Base-by-base conservation (phyloP, 345 rosid genomes). In the Aegle marmelos region DNA sequence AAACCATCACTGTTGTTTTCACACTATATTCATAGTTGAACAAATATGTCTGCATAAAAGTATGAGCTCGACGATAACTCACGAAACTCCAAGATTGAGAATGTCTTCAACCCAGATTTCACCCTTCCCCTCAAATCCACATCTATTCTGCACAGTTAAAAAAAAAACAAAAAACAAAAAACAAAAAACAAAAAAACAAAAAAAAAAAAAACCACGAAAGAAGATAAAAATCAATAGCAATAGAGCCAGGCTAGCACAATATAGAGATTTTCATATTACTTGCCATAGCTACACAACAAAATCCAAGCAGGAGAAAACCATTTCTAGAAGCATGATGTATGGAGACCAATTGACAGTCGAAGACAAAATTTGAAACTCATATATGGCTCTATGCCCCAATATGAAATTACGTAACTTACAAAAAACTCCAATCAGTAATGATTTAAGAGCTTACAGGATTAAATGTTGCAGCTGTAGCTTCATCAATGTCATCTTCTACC, bases 91-190 rank as follows among this genome's bases (percentile, higher is more conserved):
- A 54, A 93, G 97, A 82, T 95, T 91, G 76, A 95, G 99, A 88
- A 92, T 93, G 86, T 92, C 93, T 84, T 93, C 83, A 72, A 93
- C 97, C 98, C 98, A 95, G 78, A 95, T 89, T 81, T 95, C 99
- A 24, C 93, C 99, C 81, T 85, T 93, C 79, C 83, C 90, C 85
- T 92, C 94, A 45, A 93, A 95, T 72, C 98, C 97, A 74, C 99
- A 95, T 88, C 97, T 90, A 82, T 93, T 93, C 99, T 95, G 93
- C 86, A 83, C 56, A 79, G 60, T 61, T 59, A 24, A 76, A 68
- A 77, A 77, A 62, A 57, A n/a, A n/a, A n/a, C n/a, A n/a, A n/a
- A n/a, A n/a, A n/a, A n/a, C n/a, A n/a, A n/a, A n/a, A n/a, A n/a
- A n/a, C n/a, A n/a, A n/a, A n/a, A n/a, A n/a, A n/a, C n/a, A n/a